Base-by-base conservation (phyloP, 345 rosid genomes). In the Aurinia saxatilis region DNA sequence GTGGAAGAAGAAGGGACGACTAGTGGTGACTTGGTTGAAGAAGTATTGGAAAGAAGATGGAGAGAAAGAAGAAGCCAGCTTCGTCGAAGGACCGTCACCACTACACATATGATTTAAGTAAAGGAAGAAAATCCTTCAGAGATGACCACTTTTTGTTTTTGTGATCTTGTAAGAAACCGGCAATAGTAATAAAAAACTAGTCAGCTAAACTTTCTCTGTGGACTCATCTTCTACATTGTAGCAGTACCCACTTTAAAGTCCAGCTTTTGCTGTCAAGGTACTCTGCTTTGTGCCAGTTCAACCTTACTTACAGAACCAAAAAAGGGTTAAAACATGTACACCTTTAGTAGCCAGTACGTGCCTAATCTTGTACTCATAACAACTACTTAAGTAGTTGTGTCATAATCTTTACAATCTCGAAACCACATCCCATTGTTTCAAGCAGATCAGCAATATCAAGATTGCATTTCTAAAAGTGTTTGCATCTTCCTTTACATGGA, bases 301-400 rank as follows among this genome's bases (percentile, higher is more conserved):
- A 11, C 5, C 27, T 45, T 33, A 17, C 42, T n/a, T 5, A 5
- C 46, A 29, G 40, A 25, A 15, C 25, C 2, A 21, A 21, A 21
- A 21, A 21, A 21, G 4, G 25, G 25, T 2, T 21, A 21, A 21
- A 21, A 21, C 49, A 40, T 40, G 7, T 29, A 11, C 12, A 58
- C 27, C 12, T 11, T 12, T 14, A 54, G 51, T n/a, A 15, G 29
- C 17, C 41, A 17, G 29, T 35, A 13, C n/a, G 41, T 41, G 82
- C 90, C 80, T 82, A 82, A 51, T 85, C 81, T 51, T 74, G 75
- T 23, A n/a, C n/a, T n/a, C n/a, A n/a, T n/a, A n/a, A n/a, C n/a
- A n/a, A n/a, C n/a, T n/a, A n/a, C n/a, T n/a, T n/a, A n/a, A n/a
- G n/a, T n/a, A n/a, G n/a, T n/a, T n/a, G n/a, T n/a, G n/a, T n/a